These are phyloP conservation scores for Pythium chondricola DNA, from an alignment of 352 stramenopile genomes.

Conservation along the genomic window DNA sequence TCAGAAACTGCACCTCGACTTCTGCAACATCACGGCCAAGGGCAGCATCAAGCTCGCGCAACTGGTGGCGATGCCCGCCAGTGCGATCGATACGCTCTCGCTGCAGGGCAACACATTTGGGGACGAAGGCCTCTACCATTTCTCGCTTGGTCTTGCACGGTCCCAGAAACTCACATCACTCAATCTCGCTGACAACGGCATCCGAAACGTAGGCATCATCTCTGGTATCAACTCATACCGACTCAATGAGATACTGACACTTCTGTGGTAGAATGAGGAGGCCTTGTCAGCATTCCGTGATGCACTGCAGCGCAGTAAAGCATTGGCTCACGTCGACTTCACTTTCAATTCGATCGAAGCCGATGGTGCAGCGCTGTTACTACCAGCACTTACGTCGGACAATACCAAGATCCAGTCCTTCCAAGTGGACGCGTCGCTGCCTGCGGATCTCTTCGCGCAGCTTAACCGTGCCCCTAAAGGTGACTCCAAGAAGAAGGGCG, in stretches of 20 bases:
- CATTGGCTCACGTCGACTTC: constrained; percentile 64
- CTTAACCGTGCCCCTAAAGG: constrained; percentile 65
- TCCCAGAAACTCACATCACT: constrained; percentile 48
- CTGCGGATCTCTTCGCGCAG: constrained; percentile 57
- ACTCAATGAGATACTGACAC: no score
- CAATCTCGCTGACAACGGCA: constrained; percentile 75
- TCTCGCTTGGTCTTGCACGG: constrained; percentile 65
- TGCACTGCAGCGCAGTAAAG: constrained; percentile 56
- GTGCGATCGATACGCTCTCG: constrained; percentile 49
- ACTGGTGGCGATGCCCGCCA: constrained; percentile 50
- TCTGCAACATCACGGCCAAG: constrained; percentile 37
- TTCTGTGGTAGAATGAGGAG: constrained; percentile 17
- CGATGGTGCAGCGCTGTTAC: constrained; percentile 48
- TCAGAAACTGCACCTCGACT: constrained; percentile 77
- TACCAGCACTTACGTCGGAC: constrained; percentile 46
- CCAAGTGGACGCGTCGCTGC: constrained; percentile 68
- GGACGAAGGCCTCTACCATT: constrained; percentile 54
- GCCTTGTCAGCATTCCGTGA: constrained; percentile 45
- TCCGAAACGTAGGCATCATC: constrained; percentile 46
- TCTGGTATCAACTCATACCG: no score
- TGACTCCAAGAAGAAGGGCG: constrained; percentile 75
- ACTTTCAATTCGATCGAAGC: constrained; percentile 74
- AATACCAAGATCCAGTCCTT: constrained; percentile 67
- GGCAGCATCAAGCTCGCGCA: constrained; percentile 68
- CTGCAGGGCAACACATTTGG: constrained; percentile 54